Conservation (phyloP, 1,284 basidiomycete genomes). For the Fomes fomentarius region DNA sequence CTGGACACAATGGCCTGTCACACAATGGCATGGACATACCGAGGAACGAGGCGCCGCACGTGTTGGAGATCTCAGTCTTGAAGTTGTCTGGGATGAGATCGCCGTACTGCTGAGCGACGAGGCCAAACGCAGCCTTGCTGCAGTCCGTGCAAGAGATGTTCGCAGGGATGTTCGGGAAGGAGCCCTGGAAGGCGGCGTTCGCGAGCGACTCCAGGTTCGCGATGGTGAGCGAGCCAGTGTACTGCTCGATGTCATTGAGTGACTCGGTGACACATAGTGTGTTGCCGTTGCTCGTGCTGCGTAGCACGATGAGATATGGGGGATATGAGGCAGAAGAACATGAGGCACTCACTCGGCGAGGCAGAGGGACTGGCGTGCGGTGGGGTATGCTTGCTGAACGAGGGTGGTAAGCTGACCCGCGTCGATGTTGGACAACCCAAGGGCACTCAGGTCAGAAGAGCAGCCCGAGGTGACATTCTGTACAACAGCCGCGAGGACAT, state of each 20-base stretch:
- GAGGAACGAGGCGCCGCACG: slow-evolving; percentile 56
- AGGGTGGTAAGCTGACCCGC: slow-evolving; percentile 35
- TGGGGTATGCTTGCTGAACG: slow-evolving; percentile 52
- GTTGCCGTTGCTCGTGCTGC: slow-evolving; percentile 42
- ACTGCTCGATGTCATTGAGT: slow-evolving; percentile 48
- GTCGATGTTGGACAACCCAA: slow-evolving; percentile 37
- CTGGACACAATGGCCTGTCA: neutral
- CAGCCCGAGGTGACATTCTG: slow-evolving; percentile 57
- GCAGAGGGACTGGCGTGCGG: slow-evolving; percentile 52
- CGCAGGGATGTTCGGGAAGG: slow-evolving; percentile 36
- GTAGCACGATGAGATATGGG: neutral
- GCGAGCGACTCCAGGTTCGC: slow-evolving; percentile 32
- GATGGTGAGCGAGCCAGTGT: slow-evolving; percentile 41
- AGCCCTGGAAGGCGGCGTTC: slow-evolving; percentile 18
- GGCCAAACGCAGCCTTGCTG: slow-evolving; percentile 53
- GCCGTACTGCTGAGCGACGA: slow-evolving; percentile 44
- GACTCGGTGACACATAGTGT: slow-evolving; percentile 56
- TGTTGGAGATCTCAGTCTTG: slow-evolving; percentile 36
- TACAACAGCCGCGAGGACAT: slow-evolving; percentile 50
- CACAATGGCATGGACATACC: slow-evolving; percentile 38
- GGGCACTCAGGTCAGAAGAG: slow-evolving; percentile 44
- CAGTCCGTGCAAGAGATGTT: slow-evolving; percentile 60
- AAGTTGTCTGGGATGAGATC: slow-evolving; percentile 32
- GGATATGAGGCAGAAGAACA: neutral
- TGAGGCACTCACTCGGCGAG: slow-evolving; percentile 54